Evolutionary conservation across 2,329 filamentous ascomycete species (phyloP).

Genomic region (Hypoxylon sp.): DNA sequence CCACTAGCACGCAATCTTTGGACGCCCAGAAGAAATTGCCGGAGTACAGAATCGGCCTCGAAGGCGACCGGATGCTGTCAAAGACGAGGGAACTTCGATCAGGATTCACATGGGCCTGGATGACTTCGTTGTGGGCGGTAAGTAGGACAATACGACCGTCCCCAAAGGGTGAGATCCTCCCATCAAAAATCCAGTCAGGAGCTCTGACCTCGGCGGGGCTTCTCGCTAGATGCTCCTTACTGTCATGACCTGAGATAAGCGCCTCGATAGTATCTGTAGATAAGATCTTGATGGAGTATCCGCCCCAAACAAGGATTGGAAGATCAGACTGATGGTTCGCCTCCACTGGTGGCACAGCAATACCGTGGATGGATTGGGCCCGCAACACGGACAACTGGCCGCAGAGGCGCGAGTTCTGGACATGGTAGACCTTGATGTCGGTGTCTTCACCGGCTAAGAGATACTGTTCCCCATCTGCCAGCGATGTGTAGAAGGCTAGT

Average conservation of each 20-base stretch:
- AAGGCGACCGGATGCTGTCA: slow-evolving; percentile 71
- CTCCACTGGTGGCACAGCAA: slow-evolving; percentile 61
- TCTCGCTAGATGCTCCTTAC: slow-evolving; percentile 31
- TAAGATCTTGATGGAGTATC: slow-evolving; percentile 67
- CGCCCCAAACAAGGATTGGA: slow-evolving; percentile 78
- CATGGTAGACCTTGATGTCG: slow-evolving; percentile 68
- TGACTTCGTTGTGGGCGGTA: slow-evolving; percentile 89
- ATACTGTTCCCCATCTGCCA: slow-evolving; percentile 54
- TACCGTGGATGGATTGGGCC: slow-evolving; percentile 81
- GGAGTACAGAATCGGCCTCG: slow-evolving; percentile 89
- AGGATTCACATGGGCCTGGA: slow-evolving; percentile 61
- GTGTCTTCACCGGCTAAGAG: slow-evolving; percentile 74
- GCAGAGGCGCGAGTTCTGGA: slow-evolving; percentile 55
- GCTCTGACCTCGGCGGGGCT: slow-evolving; percentile 61
- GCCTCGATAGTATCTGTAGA: slow-evolving; percentile 53
- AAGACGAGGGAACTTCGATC: slow-evolving; percentile 56
- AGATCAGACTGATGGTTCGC: slow-evolving; percentile 42
- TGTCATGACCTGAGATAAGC: slow-evolving; percentile 51
- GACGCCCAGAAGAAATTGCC: slow-evolving; percentile 79
- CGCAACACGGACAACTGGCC: slow-evolving; percentile 70
- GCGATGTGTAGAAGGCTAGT: slow-evolving; percentile 64
- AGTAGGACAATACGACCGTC: slow-evolving; percentile 70
- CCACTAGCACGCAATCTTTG: slow-evolving; percentile 75
- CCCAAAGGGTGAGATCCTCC: slow-evolving; percentile 65
- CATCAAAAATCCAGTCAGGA: slow-evolving; percentile 85